Base-by-base conservation (phyloP, 805 yeast genomes). In the Clavispora carvajalis region DNA sequence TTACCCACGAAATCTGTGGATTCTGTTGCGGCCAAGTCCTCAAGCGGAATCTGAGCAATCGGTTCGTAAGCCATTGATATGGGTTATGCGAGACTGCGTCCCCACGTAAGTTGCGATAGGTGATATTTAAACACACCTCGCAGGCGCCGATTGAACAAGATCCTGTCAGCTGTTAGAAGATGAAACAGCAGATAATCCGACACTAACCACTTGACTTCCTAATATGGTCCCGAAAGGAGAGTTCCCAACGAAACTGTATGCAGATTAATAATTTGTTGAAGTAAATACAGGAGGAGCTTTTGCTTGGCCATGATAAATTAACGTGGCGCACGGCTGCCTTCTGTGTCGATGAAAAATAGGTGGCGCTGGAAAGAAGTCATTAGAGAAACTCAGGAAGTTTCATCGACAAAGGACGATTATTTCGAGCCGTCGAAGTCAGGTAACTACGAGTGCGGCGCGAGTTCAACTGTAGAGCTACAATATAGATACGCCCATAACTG, bases 11-110 rank as follows among this genome's bases (percentile, higher is more conserved):
- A 8, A 3, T 18, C 18, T 5, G 38, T 19, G 11, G 39, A 31
- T 11, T 18, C 12, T 9, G 19, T 5, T 2, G 15, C 12, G n/a
- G 19, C 31, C 6, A 42, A 25, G 23, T 42, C 45, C 13, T 42
- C 36, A 5, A 42, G 39, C 22, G 43, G 45, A 17, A 42, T 39
- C 43, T 12, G 38, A 11, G 22, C 28, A 21, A 41, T n/a, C 12
- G 36, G 43, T 26, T 15, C 36, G 11, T 41, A 41, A 7, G 34
- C 30, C 34, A 37, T 30, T 11, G 19, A 16, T 28, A 10, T 15
- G 19, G 31, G 10, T 15, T 15, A 12, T 28, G 31, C 31, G 31
- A 28, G n/a, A 13, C 10, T 28, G 31, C 31, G 31, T 9, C n/a
- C 18, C 16, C 31, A 28, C 31, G 26, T 11, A 18, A 7, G 12